Conservation (phyloP, 1,284 basidiomycete genomes). For the Vanrija sp. region DNA sequence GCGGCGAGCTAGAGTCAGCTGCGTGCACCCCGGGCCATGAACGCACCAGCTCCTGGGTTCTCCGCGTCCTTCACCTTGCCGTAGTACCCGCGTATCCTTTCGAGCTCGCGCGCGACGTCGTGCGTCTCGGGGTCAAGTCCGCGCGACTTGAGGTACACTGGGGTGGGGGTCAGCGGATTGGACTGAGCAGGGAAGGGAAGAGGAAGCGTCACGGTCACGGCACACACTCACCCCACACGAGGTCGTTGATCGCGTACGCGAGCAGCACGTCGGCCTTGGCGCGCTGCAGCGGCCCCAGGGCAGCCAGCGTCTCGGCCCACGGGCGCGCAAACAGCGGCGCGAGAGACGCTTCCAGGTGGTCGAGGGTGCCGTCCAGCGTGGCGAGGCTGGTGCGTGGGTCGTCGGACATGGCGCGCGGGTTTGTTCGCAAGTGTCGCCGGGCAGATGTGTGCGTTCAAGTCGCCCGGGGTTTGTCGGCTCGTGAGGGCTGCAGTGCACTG, state of each 20-base stretch:
- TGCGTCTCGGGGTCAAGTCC: constrained; percentile 43
- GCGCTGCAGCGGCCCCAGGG: constrained; percentile 19
- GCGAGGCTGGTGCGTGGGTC: constrained; percentile 10
- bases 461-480: no score
- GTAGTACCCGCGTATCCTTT: constrained; percentile 41
- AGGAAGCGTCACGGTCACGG: no score
- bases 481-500: no score
- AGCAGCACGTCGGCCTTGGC: constrained; percentile 43
- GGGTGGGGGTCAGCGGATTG: no score
- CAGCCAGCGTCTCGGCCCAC: constrained; percentile 4
- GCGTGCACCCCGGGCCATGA: neutral
- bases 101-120: constrained; percentile 40
- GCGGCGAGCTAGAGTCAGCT: constrained; percentile 7
- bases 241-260: constrained; percentile 40
- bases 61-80: constrained; percentile 35
- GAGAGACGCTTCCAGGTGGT: constrained; percentile 10
- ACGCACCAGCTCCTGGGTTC: neutral
- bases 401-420: constrained; percentile 9
- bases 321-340: constrained; percentile 13
- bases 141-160: constrained; percentile 45
- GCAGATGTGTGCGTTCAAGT: no score
- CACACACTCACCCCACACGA: constrained; percentile 47
- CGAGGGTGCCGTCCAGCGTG: constrained; percentile 5
- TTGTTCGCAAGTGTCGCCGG: no score
- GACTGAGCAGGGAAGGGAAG: neutral